Conservation (phyloP, 208 protist species). For the Trypanosoma melophagium region DNA sequence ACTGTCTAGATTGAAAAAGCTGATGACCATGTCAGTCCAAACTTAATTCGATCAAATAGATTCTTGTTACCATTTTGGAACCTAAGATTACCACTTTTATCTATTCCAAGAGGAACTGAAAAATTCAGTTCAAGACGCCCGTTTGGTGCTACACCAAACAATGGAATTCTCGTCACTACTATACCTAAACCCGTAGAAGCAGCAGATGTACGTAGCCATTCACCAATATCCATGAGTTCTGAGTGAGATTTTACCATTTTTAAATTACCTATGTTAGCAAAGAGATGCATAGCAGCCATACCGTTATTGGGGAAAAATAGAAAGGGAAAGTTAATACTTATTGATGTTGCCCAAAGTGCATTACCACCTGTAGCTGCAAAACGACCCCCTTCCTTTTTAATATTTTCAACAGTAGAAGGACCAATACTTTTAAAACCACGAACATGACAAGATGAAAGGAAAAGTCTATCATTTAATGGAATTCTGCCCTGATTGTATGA, state of each 20-base stretch:
- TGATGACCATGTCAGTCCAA: conserved; percentile 85
- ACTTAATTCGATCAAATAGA: conserved; percentile 73
- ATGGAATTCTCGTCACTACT: conserved; percentile 78
- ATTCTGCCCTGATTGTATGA: conserved; percentile 56
- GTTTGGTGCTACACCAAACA: conserved; percentile 71
- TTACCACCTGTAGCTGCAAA: conserved; percentile 85
- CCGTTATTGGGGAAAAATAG: conserved; percentile 80
- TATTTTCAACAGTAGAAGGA: conserved; percentile 66
- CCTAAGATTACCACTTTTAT: conserved; percentile 52
- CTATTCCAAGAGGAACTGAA: conserved; percentile 64
- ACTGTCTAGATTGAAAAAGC: conserved; percentile 58
- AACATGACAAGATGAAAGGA: conserved; percentile 76
- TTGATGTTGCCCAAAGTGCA: conserved; percentile 79
- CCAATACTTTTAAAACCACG: conserved; percentile 79
- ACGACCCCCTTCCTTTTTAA: conserved; percentile 23
- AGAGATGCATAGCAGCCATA: conserved; percentile 79
- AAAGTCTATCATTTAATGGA: conserved; percentile 84
- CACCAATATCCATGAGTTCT: conserved; percentile 43
- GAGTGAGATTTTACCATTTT: conserved; percentile 50
- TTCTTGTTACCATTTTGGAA: conserved; percentile 53
- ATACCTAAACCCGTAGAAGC: conserved; percentile 76
- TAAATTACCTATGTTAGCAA: conserved; percentile 79
- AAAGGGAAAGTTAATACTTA: conserved; percentile 83
- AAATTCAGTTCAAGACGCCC: conserved; percentile 85
- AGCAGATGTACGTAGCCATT: conserved; percentile 64